Conservation (phyloP, 2,329 filamentous ascomycete species). For the Penicillium italicum region DNA sequence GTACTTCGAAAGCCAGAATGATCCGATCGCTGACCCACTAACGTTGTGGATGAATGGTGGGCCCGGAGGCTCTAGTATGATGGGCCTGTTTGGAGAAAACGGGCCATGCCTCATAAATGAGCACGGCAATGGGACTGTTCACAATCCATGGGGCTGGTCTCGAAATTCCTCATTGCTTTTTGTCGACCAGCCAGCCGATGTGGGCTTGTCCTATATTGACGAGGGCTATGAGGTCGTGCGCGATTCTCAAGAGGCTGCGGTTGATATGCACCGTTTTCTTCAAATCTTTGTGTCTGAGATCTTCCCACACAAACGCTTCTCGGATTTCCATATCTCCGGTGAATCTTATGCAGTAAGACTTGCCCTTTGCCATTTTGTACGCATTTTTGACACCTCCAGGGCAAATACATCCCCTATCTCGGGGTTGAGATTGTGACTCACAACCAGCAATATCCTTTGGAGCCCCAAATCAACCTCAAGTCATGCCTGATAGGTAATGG, state of each 20-base stretch:
- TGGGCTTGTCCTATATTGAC: conserved; percentile 28
- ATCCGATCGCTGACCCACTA: conserved; percentile 47
- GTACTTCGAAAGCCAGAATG: conserved; percentile 43
- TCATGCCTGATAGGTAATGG: conserved; percentile 50
- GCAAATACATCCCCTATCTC: conserved; percentile 48
- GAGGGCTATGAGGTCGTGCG: conserved; percentile 16
- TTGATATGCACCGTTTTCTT: conserved; percentile 51
- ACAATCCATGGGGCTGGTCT: conserved; percentile 24
- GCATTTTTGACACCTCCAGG: conserved; percentile 25
- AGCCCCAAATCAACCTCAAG: conserved; percentile 42
- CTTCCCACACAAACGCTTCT: conserved; percentile 41
- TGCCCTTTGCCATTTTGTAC: not conserved
- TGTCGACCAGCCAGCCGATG: conserved; percentile 27
- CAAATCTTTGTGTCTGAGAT: conserved; percentile 48
- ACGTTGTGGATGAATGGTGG: conserved; percentile 54
- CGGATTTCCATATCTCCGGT: conserved; percentile 48
- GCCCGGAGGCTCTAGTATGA: conserved; percentile 52
- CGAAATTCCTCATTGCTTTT: conserved; percentile 26
- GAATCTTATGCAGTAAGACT: conserved; percentile 47
- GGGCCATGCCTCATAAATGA: conserved; percentile 41
- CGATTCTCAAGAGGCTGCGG: conserved; percentile 44
- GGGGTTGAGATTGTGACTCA: conserved; percentile 46
- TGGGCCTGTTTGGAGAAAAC: conserved; percentile 51
- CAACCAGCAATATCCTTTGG: conserved; percentile 42
- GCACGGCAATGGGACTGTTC: conserved; percentile 21